Base-by-base conservation (phyloP, 768 basidiomycete species). In the Mycena amicta region DNA sequence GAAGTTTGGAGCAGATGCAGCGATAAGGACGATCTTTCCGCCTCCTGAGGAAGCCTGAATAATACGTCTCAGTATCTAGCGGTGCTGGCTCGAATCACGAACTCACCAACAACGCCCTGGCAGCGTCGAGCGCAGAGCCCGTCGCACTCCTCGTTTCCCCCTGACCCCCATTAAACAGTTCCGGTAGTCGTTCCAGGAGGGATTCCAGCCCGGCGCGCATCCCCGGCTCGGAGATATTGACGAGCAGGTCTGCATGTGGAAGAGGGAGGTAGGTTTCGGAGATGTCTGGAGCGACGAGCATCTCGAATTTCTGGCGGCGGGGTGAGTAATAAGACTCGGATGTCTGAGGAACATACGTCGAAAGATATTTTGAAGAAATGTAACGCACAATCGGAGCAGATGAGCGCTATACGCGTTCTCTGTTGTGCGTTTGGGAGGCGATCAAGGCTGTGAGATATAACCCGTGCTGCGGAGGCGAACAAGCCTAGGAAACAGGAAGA, bases 221-320 rank as follows among this genome's bases (percentile, higher is more conserved):
- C 13, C 22, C 43, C 13, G 79, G 74, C 67, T 87, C 85, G 26
- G 77, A 75, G 30, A 87, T 68, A 74, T 86, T 87, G 66, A 87
- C 82, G 22, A 87, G 79, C 27, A 88, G 71, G 66, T 87, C 86
- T 49, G 75, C 77, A 6, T 84, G 83, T 1, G 13, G 11, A 69
- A 82, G 82, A 6, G 87, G 87, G 28, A 88, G 72, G 75, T 84
- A 88, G 33, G 85, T 81, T 64, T 87, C 87, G 52, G 85, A 82
- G 25, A 87, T 71, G 66, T 89, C 87, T 5, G 83, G 83, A 2
- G 88, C 84, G 55, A 89, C 87, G 30, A 89, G 79, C 84, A 89
- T 86, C 11, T 75, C 72, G 4, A 84, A 41, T 60, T 45, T 50
- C 37, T 16, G n/a, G 6, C 29, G 4, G 30, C 12, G 5, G 30